Base-by-base conservation (phyloP, 768 basidiomycete genomes). In the Pluteus cervinus region DNA sequence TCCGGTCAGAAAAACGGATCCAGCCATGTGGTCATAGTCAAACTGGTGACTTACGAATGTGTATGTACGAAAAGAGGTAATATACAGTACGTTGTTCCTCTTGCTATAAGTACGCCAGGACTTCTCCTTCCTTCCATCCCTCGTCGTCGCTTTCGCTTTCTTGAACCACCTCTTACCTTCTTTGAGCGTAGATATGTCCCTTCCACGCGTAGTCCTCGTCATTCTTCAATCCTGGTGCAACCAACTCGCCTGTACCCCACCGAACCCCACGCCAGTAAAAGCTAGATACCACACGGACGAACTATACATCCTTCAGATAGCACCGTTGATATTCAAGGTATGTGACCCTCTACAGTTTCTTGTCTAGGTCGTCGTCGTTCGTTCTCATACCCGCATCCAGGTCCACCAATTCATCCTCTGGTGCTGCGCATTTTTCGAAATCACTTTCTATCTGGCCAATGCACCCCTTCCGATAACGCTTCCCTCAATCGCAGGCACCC, bases 251-350 rank as follows among this genome's bases (percentile, higher is more conserved):
- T 73, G 64, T 45, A 72, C 71, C 0, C 75, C 78, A 1, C 78
- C 78, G 2, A 75, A 79, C 50, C 73, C 72, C 7, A 73, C 75
- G 0, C 67, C 63, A 0, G 40, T 50, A 23, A 74, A 74, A 37
- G 61, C 60, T 7, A 60, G 76, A 4, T 79, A 76, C 48, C 69
- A 76, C 51, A 75, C 69, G 0, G 60, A 73, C 12, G 69, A 72
- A 50, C 56, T 68, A 24, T 68, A 64, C 46, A 60, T 75, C 29
- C 60, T 79, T 24, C 72, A 72, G 37, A 71, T 79, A 20, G 77
- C 76, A 0, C 74, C 77, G 2, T 40, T 69, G 4, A 61, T 79
- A 14, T 76, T 79, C 60, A 71, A 71, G 58, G 78, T 73, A 43
- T 25, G 45, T 29, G 7, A 12, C 9, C 7, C 4, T 8, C 6